A percentile compares a stretch with the other conserved stretches of the same genome.
phyloP scores from a whole-genome alignment of 2,329 filamentous ascomycete genomes.

The Ascochyta fabae region DNA sequence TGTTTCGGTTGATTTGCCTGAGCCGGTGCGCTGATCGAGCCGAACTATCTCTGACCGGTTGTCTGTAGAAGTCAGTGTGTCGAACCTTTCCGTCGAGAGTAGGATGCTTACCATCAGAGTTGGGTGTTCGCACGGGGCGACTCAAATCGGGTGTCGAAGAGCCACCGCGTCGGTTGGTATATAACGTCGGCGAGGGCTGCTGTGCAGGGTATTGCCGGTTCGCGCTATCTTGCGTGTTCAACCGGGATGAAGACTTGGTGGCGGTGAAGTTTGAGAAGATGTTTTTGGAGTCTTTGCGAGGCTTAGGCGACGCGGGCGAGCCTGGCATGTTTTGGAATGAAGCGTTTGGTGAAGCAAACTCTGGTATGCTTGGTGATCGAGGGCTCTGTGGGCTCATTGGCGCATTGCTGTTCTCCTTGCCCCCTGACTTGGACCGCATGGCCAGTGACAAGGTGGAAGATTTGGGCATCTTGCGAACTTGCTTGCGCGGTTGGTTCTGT shows the following conservation, averaged over 20 bases:
- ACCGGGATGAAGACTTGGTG: slow-evolving; percentile 54
- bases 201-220: slow-evolving; percentile 44
- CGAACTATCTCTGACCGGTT: slow-evolving; percentile 40
- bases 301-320: slow-evolving; percentile 45
- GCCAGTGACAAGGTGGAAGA: slow-evolving; percentile 47
- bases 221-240: slow-evolving; percentile 46
- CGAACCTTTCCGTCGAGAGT: too few species aligned
- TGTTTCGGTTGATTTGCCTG: slow-evolving; percentile 39
- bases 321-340: slow-evolving; percentile 41
- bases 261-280: slow-evolving; percentile 59
- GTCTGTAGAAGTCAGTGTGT: slow-evolving; percentile 31
- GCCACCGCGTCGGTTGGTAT: slow-evolving; percentile 52
- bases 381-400: slow-evolving; percentile 47
- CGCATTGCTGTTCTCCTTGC: slow-evolving; percentile 34
- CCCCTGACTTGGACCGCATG: slow-evolving; percentile 40
- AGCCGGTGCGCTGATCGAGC: slow-evolving; percentile 37
- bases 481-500: slow-evolving; percentile 33
- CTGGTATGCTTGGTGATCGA: slow-evolving; percentile 37
- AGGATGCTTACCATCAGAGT: slow-evolving; percentile 41
- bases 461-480: slow-evolving; percentile 49
- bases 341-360: slow-evolving; percentile 40
- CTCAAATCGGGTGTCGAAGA: slow-evolving; percentile 58
- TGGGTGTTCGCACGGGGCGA: slow-evolving; percentile 45
- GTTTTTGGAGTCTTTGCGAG: slow-evolving; percentile 48
- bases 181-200: slow-evolving; percentile 41